Conservation (phyloP, 2,329 filamentous ascomycete species). For the Ceratocystis smalleyi region DNA sequence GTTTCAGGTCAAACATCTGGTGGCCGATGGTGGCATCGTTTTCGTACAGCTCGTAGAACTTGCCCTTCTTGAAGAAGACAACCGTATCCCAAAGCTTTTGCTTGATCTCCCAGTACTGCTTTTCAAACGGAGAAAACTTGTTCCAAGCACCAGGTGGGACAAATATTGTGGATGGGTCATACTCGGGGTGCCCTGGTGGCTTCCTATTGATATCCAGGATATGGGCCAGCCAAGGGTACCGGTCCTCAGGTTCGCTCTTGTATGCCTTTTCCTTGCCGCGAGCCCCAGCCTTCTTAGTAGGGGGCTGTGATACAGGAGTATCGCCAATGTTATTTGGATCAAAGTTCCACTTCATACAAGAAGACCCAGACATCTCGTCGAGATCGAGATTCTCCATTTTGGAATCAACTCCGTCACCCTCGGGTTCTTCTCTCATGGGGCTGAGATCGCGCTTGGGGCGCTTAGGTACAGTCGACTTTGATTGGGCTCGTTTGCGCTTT, state of each 20-base stretch:
- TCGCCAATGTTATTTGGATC: constrained; percentile 32
- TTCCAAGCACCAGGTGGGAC: constrained; percentile 67
- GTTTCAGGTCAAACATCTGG: constrained; percentile 90
- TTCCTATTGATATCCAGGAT: constrained; percentile 73
- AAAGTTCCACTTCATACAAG: constrained; percentile 56
- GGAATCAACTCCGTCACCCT: constrained; percentile 30
- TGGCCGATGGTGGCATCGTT: constrained; percentile 94
- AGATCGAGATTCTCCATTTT: constrained; percentile 35
- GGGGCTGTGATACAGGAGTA: constrained; percentile 19
- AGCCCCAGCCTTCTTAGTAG: constrained; percentile 18
- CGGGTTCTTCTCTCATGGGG: constrained; percentile 25
- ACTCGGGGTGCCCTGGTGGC: constrained; percentile 65
- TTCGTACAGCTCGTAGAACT: constrained; percentile 97
- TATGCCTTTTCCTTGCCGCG: constrained; percentile 53
- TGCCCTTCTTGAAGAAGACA: constrained; percentile 99
- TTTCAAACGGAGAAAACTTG: constrained; percentile 86
- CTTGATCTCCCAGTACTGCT: constrained; percentile 99
- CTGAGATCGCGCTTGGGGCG: constrained; percentile 29
- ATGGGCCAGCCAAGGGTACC: constrained; percentile 82
- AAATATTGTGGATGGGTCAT: constrained; percentile 80
- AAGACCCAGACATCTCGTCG: constrained; percentile 28
- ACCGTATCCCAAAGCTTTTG: constrained; percentile 94
- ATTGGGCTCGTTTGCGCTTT: constrained; percentile 56
- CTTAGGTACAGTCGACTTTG: constrained; percentile 44
- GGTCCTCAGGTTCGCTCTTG: constrained; percentile 64